These are phyloP conservation scores for Medicago arabica DNA, from an alignment of 306 rosid species.

Conservation along the genomic window DNA sequence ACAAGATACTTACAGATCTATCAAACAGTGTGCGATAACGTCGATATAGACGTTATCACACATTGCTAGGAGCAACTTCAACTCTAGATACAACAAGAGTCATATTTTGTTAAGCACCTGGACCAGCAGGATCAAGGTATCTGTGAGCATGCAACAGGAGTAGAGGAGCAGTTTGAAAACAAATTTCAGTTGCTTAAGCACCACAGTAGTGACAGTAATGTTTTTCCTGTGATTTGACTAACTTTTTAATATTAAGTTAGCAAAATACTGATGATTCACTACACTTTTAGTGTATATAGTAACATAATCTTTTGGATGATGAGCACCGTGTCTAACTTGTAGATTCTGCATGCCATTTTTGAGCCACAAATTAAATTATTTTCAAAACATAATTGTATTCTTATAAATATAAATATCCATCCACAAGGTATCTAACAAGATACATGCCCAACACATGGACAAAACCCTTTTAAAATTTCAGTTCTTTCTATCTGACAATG, in stretches of 20 bases:
- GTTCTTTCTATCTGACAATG: background rate
- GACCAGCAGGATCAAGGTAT: background rate
- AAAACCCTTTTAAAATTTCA: background rate
- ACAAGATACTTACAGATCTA: too few species aligned
- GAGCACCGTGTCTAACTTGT: too few species aligned
- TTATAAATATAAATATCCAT: too few species aligned
- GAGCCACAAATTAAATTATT: too few species aligned
- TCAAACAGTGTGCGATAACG: too few species aligned
- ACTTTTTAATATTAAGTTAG: too few species aligned
- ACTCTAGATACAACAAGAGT: background rate
- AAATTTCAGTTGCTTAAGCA: background rate
- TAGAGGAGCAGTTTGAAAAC: background rate
- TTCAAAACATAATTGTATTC: too few species aligned
- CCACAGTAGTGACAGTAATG: background rate
- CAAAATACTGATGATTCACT: too few species aligned
- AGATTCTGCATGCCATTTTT: too few species aligned
- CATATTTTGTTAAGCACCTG: background rate
- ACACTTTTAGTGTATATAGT: too few species aligned
- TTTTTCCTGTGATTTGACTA: too few species aligned
- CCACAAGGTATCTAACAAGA: background rate
- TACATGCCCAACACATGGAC: background rate
- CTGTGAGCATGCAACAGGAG: background rate
- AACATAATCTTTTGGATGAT: too few species aligned
- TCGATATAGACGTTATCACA: background rate
- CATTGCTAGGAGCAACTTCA: background rate